phyloP scores from a whole-genome alignment of 2,329 filamentous ascomycete genomes.

The Talaromyces sp. region DNA sequence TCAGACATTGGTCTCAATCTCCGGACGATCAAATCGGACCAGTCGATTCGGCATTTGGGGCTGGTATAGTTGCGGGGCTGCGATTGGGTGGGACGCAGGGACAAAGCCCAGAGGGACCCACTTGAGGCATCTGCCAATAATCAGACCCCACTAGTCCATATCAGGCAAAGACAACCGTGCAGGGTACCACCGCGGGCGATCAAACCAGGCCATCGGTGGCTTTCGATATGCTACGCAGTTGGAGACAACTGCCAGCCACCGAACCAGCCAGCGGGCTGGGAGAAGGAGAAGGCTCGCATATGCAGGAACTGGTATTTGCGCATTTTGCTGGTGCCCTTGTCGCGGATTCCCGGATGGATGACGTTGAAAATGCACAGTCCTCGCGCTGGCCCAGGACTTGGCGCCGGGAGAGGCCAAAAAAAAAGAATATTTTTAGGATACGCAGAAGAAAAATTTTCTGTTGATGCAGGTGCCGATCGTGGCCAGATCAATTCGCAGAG shows the following conservation, averaged over 20 bases:
- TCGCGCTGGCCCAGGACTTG: neutral
- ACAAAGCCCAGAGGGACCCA: neutral
- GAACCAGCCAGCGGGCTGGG: neutral
- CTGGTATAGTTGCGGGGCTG: neutral
- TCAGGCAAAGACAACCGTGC: neutral
- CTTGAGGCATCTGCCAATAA: neutral
- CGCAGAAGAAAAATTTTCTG: neutral
- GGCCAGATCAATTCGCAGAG: neutral
- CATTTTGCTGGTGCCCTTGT: neutral
- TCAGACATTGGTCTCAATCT: neutral
- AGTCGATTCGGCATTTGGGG: neutral
- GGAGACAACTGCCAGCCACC: neutral
- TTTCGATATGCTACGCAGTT: neutral
- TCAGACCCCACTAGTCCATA: neutral
- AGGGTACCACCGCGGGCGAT: neutral
- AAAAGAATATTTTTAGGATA: neutral
- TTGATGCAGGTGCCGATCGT: neutral
- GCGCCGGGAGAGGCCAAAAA: neutral
- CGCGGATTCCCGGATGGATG: neutral
- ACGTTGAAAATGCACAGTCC: neutral
- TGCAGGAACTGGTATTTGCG: neutral
- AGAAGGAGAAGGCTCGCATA: neutral
- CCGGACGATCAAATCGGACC: neutral
- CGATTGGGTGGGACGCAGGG: neutral
- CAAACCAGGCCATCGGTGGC: neutral